Evolutionary conservation across 352 stramenopile genomes (phyloP).

Genomic region (Globisporangium nagaii): DNA sequence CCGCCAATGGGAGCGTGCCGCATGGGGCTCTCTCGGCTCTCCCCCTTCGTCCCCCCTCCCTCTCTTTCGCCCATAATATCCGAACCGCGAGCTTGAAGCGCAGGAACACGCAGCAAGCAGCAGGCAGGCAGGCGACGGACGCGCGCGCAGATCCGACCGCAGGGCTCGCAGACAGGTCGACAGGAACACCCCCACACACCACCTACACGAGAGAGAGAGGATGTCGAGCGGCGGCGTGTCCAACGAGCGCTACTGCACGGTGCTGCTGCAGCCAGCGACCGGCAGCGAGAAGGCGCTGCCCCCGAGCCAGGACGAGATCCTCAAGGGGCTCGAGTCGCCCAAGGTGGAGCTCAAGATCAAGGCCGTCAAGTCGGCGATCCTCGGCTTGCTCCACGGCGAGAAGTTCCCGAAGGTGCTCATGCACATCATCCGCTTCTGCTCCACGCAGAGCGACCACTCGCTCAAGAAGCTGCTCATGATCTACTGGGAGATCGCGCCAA

Average conservation of each 20-base stretch:
- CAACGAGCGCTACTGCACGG: slow-evolving; percentile 86
- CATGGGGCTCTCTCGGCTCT: neutral
- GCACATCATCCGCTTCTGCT: slow-evolving; percentile 99
- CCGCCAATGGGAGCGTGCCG: neutral
- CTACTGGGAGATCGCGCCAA: slow-evolving; percentile 99
- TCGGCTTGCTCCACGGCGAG: slow-evolving; percentile 97
- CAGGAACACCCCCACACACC: too few relatives aligned
- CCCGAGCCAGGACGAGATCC: slow-evolving; percentile 94
- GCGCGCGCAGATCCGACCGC: neutral
- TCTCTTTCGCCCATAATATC: slow-evolving; percentile 1
- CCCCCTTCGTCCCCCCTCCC: neutral
- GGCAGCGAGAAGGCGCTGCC: slow-evolving; percentile 57
- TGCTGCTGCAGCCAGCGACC: slow-evolving; percentile 60
- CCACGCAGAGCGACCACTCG: slow-evolving; percentile 98
- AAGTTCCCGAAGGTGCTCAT: slow-evolving; percentile 98
- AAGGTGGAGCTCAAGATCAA: slow-evolving; percentile 96
- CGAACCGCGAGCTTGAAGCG: slow-evolving; percentile 8
- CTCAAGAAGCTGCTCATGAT: slow-evolving; percentile 99
- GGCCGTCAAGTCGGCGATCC: slow-evolving; percentile 98
- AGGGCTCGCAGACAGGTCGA: too few relatives aligned
- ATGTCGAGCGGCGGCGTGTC: slow-evolving; percentile 48
- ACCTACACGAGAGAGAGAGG: too few relatives aligned
- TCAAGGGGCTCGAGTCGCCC: slow-evolving; percentile 95
- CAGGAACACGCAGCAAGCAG: neutral
- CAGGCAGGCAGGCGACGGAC: neutral